Conservation (phyloP, 768 basidiomycete species). For the Hysterangium stoloniferum region DNA sequence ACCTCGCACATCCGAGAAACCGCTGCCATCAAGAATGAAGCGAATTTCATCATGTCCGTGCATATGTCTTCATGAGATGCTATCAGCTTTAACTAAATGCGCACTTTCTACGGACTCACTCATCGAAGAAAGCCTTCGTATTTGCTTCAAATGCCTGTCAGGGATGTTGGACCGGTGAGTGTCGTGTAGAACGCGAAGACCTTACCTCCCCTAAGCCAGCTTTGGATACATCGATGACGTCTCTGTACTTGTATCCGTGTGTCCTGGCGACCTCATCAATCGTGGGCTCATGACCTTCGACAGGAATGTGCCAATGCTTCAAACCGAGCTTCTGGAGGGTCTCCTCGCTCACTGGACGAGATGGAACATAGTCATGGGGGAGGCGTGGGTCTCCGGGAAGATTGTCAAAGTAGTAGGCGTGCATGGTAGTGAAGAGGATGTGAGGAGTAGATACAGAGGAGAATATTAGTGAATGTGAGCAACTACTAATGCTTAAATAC, state of each 20-base stretch:
- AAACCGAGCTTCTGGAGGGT: conserved; percentile 52
- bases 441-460: too few species aligned
- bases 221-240: conserved; percentile 69
- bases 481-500: too few species aligned
- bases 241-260: conserved; percentile 76
- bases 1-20: conserved; percentile 91
- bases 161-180: not conserved
- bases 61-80: conserved; percentile 53
- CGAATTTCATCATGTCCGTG: conserved; percentile 97
- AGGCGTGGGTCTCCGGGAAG: conserved; percentile 76
- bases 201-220: conserved; percentile 68
- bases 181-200: conserved; percentile 5
- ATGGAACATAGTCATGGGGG: conserved; percentile 62
- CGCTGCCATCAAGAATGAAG: conserved; percentile 78
- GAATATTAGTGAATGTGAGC: too few species aligned
- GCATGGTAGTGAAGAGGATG: conserved; percentile 35
- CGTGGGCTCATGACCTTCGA: conserved; percentile 41
- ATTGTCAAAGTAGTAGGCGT: conserved; percentile 69
- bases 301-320: conserved; percentile 57
- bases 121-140: conserved; percentile 76
- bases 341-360: conserved; percentile 35
- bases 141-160: conserved; percentile 59
- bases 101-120: conserved; percentile 38
- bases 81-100: not conserved
- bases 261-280: conserved; percentile 59